These are phyloP conservation scores for Solioccasus polychromus DNA, from an alignment of 768 basidiomycete genomes.

Conservation along the genomic window DNA sequence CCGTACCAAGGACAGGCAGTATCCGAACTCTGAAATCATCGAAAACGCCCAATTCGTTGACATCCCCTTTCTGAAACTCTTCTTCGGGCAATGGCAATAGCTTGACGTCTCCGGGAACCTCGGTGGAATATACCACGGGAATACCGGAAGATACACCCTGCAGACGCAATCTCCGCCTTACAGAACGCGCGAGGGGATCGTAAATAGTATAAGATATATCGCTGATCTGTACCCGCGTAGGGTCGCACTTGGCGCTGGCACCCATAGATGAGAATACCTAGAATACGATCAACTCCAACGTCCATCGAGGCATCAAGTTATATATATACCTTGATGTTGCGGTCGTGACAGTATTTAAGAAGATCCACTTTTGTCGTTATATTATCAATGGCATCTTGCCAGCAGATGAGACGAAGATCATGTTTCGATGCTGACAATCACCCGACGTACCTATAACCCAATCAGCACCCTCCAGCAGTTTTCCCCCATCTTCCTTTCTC, in stretches of 20 bases:
- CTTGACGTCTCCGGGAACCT: slow-evolving; percentile 85
- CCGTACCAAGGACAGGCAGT: slow-evolving; percentile 80
- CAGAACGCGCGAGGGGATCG: slow-evolving; percentile 91
- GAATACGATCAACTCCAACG: neutral
- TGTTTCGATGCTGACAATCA: neutral
- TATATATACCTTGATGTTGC: slow-evolving; percentile 75
- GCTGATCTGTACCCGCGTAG: slow-evolving; percentile 91
- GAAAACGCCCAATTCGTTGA: slow-evolving; percentile 86
- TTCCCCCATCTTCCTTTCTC: slow-evolving; percentile 76
- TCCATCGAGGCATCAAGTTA: neutral
- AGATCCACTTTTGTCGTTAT: slow-evolving; percentile 96
- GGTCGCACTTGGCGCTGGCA: slow-evolving; percentile 91
- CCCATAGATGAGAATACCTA: slow-evolving; percentile 98
- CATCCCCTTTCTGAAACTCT: slow-evolving; percentile 85
- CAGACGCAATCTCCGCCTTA: slow-evolving; percentile 71
- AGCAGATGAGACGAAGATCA: slow-evolving; percentile 6
- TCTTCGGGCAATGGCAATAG: slow-evolving; percentile 88
- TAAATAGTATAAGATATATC: slow-evolving; percentile 92
- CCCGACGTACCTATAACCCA: slow-evolving; percentile 83
- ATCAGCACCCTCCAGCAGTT: slow-evolving; percentile 76
- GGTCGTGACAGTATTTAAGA: slow-evolving; percentile 80
- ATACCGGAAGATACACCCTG: slow-evolving; percentile 63
- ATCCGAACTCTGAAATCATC: slow-evolving; percentile 94
- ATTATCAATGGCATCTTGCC: slow-evolving; percentile 91
- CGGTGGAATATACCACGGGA: slow-evolving; percentile 94